These are phyloP conservation scores for Sugiyamaella boreocaroliniensis DNA, from an alignment of 805 yeast species.

Conservation along the genomic window DNA sequence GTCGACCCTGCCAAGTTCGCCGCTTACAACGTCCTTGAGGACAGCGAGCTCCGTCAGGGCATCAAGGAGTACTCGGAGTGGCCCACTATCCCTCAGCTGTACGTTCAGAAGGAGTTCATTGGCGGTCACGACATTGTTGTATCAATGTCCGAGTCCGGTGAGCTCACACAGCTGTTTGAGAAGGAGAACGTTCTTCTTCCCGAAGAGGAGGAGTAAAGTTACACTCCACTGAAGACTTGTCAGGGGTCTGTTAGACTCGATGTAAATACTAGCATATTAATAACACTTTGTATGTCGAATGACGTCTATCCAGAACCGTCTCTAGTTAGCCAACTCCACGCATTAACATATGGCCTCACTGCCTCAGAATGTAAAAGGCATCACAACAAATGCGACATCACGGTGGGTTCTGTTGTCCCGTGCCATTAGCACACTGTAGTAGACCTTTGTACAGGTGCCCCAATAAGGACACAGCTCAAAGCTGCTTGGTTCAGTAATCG, in stretches of 20 bases:
- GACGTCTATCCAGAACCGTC: no score
- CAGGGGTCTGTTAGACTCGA: no score
- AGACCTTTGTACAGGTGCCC: background rate
- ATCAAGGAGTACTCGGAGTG: conserved; percentile 92
- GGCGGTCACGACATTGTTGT: conserved; percentile 97
- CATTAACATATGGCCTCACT: no score
- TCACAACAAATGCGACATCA: background rate
- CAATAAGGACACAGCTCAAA: background rate
- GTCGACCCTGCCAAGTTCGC: conserved; percentile 96
- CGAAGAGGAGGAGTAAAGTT: conserved; percentile 45
- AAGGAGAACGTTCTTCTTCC: conserved; percentile 72
- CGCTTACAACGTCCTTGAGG: conserved; percentile 93
- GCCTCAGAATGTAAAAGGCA: background rate
- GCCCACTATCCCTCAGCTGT: conserved; percentile 98
- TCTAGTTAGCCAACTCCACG: no score
- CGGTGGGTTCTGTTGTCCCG: background rate
- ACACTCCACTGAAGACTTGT: no score
- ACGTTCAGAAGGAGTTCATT: conserved; percentile 78
- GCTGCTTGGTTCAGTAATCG: background rate
- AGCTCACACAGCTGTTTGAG: conserved; percentile 77
- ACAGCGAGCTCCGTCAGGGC: conserved; percentile 87
- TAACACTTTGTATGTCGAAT: no score
- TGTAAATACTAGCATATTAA: no score
- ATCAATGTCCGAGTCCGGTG: conserved; percentile 83
- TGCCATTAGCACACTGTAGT: background rate